A percentile compares a stretch with the other conserved stretches of the same genome.
Evolutionary conservation across 1,284 basidiomycete genomes (phyloP).

Genomic region (Gymnopus androsaceus): DNA sequence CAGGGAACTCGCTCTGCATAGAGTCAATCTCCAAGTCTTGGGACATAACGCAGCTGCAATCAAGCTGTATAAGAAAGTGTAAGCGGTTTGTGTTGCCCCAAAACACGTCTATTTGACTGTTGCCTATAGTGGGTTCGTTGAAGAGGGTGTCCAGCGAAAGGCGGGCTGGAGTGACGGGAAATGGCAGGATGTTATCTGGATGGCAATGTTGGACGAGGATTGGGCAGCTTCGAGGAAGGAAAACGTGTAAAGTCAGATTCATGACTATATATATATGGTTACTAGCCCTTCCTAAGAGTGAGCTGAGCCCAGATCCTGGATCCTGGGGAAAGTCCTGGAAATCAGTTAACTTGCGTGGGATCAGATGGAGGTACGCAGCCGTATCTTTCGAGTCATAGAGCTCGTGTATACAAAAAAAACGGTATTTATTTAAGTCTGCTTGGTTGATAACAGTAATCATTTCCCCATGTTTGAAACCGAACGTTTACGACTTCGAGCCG

Average conservation of each 20-base stretch:
- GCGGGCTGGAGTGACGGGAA: slow-evolving; percentile 9
- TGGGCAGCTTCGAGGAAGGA: slow-evolving; percentile 3
- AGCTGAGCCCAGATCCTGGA: too few species aligned
- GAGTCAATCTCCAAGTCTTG: slow-evolving; percentile 31
- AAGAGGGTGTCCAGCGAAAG: slow-evolving; percentile 14
- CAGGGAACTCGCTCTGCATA: slow-evolving; percentile 32
- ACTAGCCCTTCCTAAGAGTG: too few species aligned
- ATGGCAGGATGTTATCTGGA: slow-evolving; percentile 13
- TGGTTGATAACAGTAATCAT: slow-evolving; percentile 18
- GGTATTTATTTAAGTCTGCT: too few species aligned
- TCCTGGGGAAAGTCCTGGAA: too few species aligned
- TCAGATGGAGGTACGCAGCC: too few species aligned
- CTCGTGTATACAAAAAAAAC: too few species aligned
- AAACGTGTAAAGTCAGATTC: too few species aligned
- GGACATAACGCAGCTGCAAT: slow-evolving; percentile 32
- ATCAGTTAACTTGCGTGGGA: too few species aligned
- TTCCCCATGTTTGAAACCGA: slow-evolving; percentile 1
- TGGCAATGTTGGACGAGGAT: slow-evolving; percentile 15
- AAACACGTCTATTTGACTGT: neutral
- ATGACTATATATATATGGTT: too few species aligned
- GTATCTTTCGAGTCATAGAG: too few species aligned
- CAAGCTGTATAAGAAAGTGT: slow-evolving; percentile 35
- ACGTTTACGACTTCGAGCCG: slow-evolving; percentile 26
- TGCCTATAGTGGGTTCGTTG: slow-evolving; percentile 4
- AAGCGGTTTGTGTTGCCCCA: slow-evolving; percentile 29